Conservation (phyloP, 257 asterid genomes). For the Primulina huaijiensis region DNA sequence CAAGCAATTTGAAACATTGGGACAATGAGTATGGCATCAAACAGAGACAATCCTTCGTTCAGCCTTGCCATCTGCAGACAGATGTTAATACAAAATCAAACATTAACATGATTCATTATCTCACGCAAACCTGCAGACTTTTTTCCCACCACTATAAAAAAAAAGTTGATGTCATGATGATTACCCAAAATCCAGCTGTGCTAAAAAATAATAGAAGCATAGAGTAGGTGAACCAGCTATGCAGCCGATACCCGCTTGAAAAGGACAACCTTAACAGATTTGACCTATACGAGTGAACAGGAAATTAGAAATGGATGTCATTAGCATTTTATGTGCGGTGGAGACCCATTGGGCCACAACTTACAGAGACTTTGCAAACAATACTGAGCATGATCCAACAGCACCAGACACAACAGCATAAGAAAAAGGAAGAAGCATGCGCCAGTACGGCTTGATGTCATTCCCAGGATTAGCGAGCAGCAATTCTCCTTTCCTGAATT, state of each 20-base stretch:
- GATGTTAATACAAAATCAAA: conserved; percentile 22
- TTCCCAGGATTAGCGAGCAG: conserved; percentile 56
- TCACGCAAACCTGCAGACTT: conserved; percentile 1
- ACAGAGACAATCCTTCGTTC: conserved; percentile 86
- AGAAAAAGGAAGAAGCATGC: conserved; percentile 86
- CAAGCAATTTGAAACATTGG: conserved; percentile 99
- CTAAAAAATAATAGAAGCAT: conserved; percentile 76
- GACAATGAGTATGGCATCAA: conserved; percentile 93
- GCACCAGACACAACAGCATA: conserved; percentile 98
- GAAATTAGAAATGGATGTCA: conserved; percentile 24
- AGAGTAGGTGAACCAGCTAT: conserved; percentile 95
- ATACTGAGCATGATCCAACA: conserved; percentile 88
- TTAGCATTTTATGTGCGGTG: conserved; percentile 20
- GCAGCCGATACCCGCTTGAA: conserved; percentile 78
- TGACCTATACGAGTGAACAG: conserved; percentile 55
- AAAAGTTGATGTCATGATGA: conserved; percentile 19
- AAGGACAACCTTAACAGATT: conserved; percentile 83
- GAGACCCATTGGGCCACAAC: conserved; percentile 33
- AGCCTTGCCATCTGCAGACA: conserved; percentile 85
- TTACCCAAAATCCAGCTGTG: conserved; percentile 99
- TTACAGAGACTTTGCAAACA: conserved; percentile 94
- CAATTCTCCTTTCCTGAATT: conserved; percentile 77
- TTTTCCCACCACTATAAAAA: conserved; percentile 4
- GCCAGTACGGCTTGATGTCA: conserved; percentile 73
- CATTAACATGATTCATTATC: conserved; percentile 18